Conservation (phyloP, 2,329 filamentous ascomycete species). For the Pseudovirgaria hyperparasitica region DNA sequence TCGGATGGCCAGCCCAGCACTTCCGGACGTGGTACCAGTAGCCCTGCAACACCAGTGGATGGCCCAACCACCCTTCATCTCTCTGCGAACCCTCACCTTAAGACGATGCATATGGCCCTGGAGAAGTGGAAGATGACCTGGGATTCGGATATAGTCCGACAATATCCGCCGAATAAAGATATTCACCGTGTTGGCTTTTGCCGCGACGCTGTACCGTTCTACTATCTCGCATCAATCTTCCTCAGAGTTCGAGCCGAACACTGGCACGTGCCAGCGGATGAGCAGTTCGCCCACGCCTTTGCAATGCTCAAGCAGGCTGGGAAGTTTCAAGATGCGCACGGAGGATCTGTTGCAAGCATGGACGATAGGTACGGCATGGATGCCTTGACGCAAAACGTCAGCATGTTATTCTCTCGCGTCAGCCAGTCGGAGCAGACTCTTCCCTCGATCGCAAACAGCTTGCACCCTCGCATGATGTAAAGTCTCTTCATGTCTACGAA, state of each 20-base stretch:
- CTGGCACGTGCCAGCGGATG: constrained; percentile 44
- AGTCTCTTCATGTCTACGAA: no score
- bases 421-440: no score
- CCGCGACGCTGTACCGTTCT: constrained; percentile 59
- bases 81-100: constrained; percentile 34
- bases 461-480: no score
- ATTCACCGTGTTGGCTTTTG: constrained; percentile 55
- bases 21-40: constrained; percentile 17
- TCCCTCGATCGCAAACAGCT: no score
- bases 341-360: constrained; percentile 56
- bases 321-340: constrained; percentile 49
- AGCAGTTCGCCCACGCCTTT: constrained; percentile 48
- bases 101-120: constrained; percentile 39
- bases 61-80: constrained; percentile 32
- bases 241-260: constrained; percentile 44
- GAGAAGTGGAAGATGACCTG: constrained; percentile 62
- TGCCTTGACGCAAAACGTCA: constrained; percentile 51
- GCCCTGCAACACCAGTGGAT: constrained; percentile 31
- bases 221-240: constrained; percentile 56
- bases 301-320: constrained; percentile 47
- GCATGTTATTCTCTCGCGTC: no score
- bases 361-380: constrained; percentile 52
- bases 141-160: constrained; percentile 55
- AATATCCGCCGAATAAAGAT: constrained; percentile 46
- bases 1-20: constrained; percentile 22